Conservation (phyloP, 306 rosid species). For the Malus fusca region DNA sequence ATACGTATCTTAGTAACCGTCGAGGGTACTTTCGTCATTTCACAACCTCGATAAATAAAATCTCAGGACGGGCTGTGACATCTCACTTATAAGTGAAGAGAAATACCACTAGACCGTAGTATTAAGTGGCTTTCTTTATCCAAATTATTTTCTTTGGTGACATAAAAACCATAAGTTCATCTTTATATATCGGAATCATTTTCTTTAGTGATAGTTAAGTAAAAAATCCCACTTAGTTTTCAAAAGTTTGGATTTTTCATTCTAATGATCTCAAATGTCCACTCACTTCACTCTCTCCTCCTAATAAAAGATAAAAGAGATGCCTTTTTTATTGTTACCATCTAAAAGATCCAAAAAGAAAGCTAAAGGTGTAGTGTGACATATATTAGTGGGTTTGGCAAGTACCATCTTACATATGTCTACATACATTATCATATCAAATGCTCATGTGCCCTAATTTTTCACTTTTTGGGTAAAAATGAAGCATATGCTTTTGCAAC, state of each 20-base stretch:
- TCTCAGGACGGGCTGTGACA: too few relatives aligned
- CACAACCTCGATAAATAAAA: too few relatives aligned
- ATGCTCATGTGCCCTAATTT: too few relatives aligned
- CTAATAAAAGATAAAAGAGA: constrained; percentile 19
- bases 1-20: too few relatives aligned
- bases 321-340: constrained; percentile 16
- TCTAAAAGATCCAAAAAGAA: constrained; percentile 1
- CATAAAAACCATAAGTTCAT: background rate
- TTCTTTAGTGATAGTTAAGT: background rate
- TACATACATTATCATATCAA: background rate
- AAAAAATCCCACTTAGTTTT: constrained; percentile 12
- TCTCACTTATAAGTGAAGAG: too few relatives aligned
- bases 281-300: constrained; percentile 9
- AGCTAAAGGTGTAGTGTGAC: constrained; percentile 17
- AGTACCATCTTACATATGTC: background rate
- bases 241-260: constrained; percentile 16
- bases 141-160: too few relatives aligned
- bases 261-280: constrained; percentile 9
- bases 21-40: too few relatives aligned
- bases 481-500: background rate
- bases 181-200: background rate
- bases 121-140: too few relatives aligned
- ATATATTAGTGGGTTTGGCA: constrained; percentile 32
- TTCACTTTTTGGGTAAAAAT: background rate
- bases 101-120: too few relatives aligned